Percentiles rank a stretch among this genome's conserved stretches.
Conservation (phyloP, 2,329 filamentous ascomycete genomes). For the Alternaria ethzedia region DNA sequence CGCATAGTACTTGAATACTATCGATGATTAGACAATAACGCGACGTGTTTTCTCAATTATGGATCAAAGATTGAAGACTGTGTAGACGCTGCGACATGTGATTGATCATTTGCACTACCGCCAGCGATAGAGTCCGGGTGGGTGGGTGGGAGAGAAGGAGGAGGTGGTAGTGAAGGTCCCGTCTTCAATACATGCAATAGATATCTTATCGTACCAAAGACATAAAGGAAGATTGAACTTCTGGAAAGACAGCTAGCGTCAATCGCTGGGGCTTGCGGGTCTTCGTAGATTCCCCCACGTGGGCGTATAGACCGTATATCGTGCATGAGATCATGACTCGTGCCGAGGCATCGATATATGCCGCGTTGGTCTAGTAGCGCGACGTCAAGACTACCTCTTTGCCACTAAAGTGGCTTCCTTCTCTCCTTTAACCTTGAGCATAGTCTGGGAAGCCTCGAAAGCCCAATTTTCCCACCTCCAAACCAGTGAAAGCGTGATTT, state of each 20-base stretch:
- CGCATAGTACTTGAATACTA: neutral
- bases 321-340: constrained; percentile 6
- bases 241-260: neutral
- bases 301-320: constrained; percentile 9
- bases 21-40: neutral
- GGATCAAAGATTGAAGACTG: neutral
- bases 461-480: neutral
- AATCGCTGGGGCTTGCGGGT: neutral
- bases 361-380: constrained; percentile 5
- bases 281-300: neutral
- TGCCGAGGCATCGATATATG: constrained; percentile 17
- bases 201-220: neutral
- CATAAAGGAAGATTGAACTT: neutral
- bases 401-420: constrained; percentile 1
- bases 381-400: constrained; percentile 21
- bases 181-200: neutral
- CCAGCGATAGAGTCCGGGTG: neutral
- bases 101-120: neutral
- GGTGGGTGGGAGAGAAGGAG: neutral
- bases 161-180: neutral
- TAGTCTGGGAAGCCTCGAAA: neutral
- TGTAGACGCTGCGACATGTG: neutral
- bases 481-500: too few species aligned
- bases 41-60: neutral
- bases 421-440: neutral